Evolutionary conservation across 1,284 basidiomycete species (phyloP).

Genomic region (Hymenochaete sp.): DNA sequence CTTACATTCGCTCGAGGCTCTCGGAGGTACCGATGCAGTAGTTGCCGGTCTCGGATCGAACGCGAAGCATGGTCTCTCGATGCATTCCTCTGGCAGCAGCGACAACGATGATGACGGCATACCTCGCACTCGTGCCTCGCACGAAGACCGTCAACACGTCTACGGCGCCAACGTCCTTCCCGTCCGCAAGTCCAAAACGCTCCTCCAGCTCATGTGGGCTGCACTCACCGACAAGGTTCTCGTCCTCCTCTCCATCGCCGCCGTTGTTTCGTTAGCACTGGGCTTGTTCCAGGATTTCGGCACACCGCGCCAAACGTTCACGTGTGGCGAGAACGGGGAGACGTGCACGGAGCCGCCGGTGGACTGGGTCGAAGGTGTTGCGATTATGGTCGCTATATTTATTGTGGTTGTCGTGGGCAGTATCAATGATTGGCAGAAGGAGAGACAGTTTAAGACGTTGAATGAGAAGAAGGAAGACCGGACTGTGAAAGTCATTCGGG

Average conservation of each 20-base stretch:
- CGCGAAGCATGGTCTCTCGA: conserved; percentile 43
- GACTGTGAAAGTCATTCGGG: conserved; percentile 84
- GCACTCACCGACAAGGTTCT: conserved; percentile 95
- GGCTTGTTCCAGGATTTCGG: conserved; percentile 94
- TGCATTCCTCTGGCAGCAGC: conserved; percentile 19
- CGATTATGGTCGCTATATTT: conserved; percentile 83
- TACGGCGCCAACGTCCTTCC: conserved; percentile 86
- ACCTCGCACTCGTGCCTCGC: conserved; percentile 35
- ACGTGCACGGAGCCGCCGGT: conserved; percentile 49
- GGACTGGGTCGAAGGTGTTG: conserved; percentile 98
- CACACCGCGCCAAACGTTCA: conserved; percentile 43
- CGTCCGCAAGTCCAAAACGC: conserved; percentile 64
- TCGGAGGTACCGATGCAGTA: conserved; percentile 71
- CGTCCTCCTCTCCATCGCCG: conserved; percentile 84
- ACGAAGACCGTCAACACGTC: conserved; percentile 62
- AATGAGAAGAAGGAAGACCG: conserved; percentile 97
- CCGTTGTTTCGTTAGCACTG: conserved; percentile 86
- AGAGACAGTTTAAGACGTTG: conserved; percentile 86
- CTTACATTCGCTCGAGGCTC: conserved; percentile 52
- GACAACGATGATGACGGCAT: conserved; percentile 9
- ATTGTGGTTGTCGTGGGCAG: conserved; percentile 87
- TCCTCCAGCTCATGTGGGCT: conserved; percentile 86
- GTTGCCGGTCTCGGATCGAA: conserved; percentile 72
- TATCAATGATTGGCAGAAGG: conserved; percentile 94
- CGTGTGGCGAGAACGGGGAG: conserved; percentile 28